Evolutionary conservation across 1,284 basidiomycete genomes (phyloP), one percentile per base, ranked within the genome.

Genomic region (Coniferiporia weirii): DNA sequence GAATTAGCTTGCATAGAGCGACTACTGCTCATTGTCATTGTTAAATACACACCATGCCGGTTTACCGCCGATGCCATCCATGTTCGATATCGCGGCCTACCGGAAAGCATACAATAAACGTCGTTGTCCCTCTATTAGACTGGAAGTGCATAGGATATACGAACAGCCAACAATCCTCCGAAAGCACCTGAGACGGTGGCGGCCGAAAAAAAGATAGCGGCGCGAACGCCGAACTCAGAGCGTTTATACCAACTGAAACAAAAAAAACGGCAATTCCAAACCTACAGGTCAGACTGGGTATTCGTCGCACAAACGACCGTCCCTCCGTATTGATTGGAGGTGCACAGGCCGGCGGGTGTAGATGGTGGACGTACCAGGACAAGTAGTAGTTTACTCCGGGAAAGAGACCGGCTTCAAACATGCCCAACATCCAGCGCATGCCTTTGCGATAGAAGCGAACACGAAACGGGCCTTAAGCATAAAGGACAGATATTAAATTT

Each of bases 351-450:
- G 38, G 47, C 52, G 34, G 32, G 47, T 40, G 43, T 51, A 46
- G 19, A 52, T 35, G 46, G 40, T n/a, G 19, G 38, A 67, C 76
- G 43, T 62, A 86, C 84, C 85, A 85, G 56, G 83, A 86, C 20
- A 86, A 76, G 68, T 87, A 87, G 65, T 82, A 88, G 61, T 80
- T 83, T 17, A 87, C 83, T 61, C 85, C 84, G 22, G 75, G 71
- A 73, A 84, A 84, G n/a, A 89, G 70, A 8, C 87, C 87, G n/a
- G 84, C 86, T 70, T 89, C 87, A 63, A 86, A 84, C 63, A 79
- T 74, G 20, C 87, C 86, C 54, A 88, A 74, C 70, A 87, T 73
- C 79, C 81, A 84, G 51, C 85, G 75, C 78, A 83, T 80, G 15
- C 75, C 85, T 85, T n/a, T 40, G 12, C 20, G 15, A 43, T 40